Evolutionary conservation across 2,329 filamentous ascomycete genomes (phyloP), one percentile per base, ranked within the genome.

Genomic region (Tetracladium maxilliforme): DNA sequence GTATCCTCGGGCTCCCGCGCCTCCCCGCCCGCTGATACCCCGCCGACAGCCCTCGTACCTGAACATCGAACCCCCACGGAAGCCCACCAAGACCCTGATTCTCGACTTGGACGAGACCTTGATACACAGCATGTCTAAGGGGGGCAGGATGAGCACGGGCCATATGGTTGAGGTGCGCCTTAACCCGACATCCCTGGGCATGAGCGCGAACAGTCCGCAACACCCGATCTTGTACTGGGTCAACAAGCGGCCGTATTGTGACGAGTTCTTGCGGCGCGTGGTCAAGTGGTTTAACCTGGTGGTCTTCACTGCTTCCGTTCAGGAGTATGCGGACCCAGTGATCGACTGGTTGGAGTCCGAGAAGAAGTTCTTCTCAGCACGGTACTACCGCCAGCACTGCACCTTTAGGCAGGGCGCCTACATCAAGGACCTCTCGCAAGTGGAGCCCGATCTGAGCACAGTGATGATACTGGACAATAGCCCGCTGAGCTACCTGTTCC

Each of bases 401-500:
- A 95, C 90, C 13, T 84, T 83, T 45, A 70, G 90, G 27, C 90
- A 94, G 40, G 87, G 87, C 24, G 86, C 87, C 16, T 98, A 94
- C 46, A 95, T 98, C 61, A 98, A 98, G 52, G 90, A 98, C 52
- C 61, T 98, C 29, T 90, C 83, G 48, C 82, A 83, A 28, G 84
- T 98, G 21, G 90, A 98, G 61, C 86, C 90, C 11, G 90, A 98
- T 49, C 58, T 98, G 44, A 94, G 86, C 56, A 92, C 84, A 54
- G 90, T 98, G 32, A 93, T 95, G 79, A 98, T 98, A 48, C 61
- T 98, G 51, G 90, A 98, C 57, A 98, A 98, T 47, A 94, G 84
- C 51, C 90, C 90, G 28, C 70, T 94, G 60, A 94, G 86, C 56
- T 98, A 95, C 55, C 81, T 94, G 56, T 95, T 95, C 54, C 87